Conservation (phyloP, 495 filamentous ascomycete species). For the Hyaloscypha variabilis region DNA sequence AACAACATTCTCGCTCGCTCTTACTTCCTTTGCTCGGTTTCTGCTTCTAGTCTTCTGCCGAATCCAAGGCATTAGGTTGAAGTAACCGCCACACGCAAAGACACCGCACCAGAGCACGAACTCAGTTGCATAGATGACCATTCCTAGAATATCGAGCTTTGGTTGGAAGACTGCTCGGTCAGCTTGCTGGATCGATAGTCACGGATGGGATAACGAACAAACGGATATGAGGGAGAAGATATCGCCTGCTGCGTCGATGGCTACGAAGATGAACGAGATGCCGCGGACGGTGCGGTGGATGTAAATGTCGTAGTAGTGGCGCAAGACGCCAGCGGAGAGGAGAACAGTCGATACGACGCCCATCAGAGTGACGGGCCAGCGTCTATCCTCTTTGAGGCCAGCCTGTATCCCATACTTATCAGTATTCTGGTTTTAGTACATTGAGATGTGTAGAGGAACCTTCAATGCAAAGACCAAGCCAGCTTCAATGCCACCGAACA, state of each 20-base stretch:
- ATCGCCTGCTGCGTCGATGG: slow-evolving; percentile 65
- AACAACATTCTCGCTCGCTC: neutral
- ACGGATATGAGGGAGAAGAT: slow-evolving; percentile 63
- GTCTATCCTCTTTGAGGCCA: slow-evolving; percentile 28
- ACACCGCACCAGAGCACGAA: slow-evolving; percentile 64
- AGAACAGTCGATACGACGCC: slow-evolving; percentile 59
- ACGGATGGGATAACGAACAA: slow-evolving; percentile 23
- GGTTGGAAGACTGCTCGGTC: slow-evolving; percentile 50
- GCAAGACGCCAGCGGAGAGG: slow-evolving; percentile 51
- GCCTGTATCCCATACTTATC: neutral
- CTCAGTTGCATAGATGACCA: slow-evolving; percentile 65
- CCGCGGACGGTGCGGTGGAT: slow-evolving; percentile 60
- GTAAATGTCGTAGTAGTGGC: slow-evolving; percentile 62
- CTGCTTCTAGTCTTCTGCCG: slow-evolving; percentile 26
- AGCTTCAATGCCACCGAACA: slow-evolving; percentile 53
- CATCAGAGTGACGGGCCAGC: slow-evolving; percentile 62
- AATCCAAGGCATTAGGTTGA: slow-evolving; percentile 60
- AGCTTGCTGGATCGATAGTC: neutral
- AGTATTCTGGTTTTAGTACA: neutral
- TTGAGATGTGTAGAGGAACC: slow-evolving; percentile 21
- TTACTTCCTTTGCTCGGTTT: neutral
- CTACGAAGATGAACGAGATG: slow-evolving; percentile 68
- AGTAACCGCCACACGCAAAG: slow-evolving; percentile 60
- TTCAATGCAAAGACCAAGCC: slow-evolving; percentile 54
- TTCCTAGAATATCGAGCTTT: slow-evolving; percentile 54